phyloP scores from a whole-genome alignment of 495 filamentous ascomycete genomes.

The Polyplosphaeria fusca region DNA sequence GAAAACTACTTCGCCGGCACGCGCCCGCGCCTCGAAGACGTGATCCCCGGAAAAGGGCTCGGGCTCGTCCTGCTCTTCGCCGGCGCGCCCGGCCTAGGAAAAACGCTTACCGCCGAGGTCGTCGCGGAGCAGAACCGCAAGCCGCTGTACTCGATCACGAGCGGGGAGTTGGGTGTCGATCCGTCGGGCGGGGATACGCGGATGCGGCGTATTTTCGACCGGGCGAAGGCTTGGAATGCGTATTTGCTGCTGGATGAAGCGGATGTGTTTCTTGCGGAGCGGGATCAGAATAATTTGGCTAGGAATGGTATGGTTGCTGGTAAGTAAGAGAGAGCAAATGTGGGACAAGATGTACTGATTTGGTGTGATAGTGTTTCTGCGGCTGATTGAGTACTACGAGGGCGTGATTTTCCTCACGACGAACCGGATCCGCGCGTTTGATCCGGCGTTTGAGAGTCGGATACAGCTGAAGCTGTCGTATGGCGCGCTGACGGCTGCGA shows the following conservation, averaged over 20 bases:
- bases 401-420: slow-evolving; percentile 29
- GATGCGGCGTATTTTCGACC: slow-evolving; percentile 8
- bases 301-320: too few species aligned
- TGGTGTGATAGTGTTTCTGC: slow-evolving; percentile 22
- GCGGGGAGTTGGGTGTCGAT: slow-evolving; percentile 16
- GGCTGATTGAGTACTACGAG: slow-evolving; percentile 29
- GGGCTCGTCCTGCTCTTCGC: slow-evolving; percentile 24
- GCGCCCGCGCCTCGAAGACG: background rate
- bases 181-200: slow-evolving; percentile 1
- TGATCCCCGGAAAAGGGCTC: slow-evolving; percentile 21
- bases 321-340: background rate
- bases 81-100: slow-evolving; percentile 24
- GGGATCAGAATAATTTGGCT: too few species aligned
- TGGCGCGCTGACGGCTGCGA: too few species aligned
- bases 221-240: slow-evolving; percentile 32
- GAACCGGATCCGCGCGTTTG: too few species aligned
- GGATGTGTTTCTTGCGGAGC: slow-evolving; percentile 29
- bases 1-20: background rate
- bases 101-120: slow-evolving; percentile 28
- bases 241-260: too few species aligned
- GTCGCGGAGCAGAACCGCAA: slow-evolving; percentile 18
- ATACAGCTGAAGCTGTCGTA: too few species aligned
- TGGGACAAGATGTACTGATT: slow-evolving; percentile 22
- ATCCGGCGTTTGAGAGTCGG: too few species aligned
- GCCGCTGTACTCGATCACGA: slow-evolving; percentile 20